Percentiles rank a stretch among this genome's conserved stretches.
These are phyloP conservation scores for apple (Malus domestica) DNA, from an alignment of 306 rosid genomes.

Conservation along the genomic window ASM211411v1 NC_041790.1:11661001-11661500, in stretches of 20 bases:
- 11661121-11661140: conserved; percentile 16
- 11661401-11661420: conserved; percentile 11
- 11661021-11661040: conserved; percentile 1
- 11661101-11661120: conserved; percentile 14
- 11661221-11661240: conserved; percentile 9
- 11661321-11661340: conserved; percentile 6
- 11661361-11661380: conserved; percentile 18
- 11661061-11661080: conserved; percentile 12
- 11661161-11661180: conserved; percentile 14
- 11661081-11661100: conserved; percentile 7
- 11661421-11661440: background rate
- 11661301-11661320: conserved; percentile 21
- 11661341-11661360: conserved; percentile 8
- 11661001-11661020: conserved; percentile 1
- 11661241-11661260: background rate
- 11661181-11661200: conserved; percentile 15
- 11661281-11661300: conserved; percentile 12
- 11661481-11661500: background rate
- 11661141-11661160: conserved; percentile 11
- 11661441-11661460: background rate
- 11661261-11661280: conserved; percentile 15
- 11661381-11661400: background rate
- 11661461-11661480: background rate
- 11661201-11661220: conserved; percentile 23
- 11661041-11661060: background rate